These are phyloP conservation scores for Leptographium radiaticola DNA, from an alignment of 2,329 filamentous ascomycete species.

Conservation along the genomic window DNA sequence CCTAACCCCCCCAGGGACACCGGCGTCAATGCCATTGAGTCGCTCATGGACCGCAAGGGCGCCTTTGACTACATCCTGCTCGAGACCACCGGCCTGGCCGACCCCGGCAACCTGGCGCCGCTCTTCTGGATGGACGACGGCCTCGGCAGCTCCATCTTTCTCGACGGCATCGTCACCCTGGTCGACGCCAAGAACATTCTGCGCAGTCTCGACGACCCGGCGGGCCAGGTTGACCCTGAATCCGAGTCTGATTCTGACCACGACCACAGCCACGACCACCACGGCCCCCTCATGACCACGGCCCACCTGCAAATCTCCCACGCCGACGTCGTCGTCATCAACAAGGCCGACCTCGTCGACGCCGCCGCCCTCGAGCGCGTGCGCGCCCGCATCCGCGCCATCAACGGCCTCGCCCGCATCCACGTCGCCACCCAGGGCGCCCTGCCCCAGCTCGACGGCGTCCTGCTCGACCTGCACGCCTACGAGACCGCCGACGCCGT, in stretches of 20 bases:
- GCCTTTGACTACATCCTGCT: conserved; percentile 96
- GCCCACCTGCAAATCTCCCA: conserved; percentile 95
- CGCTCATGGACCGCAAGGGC: conserved; percentile 85
- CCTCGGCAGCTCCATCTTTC: conserved; percentile 85
- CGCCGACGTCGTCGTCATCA: conserved; percentile 87
- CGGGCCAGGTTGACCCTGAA: conserved; percentile 38
- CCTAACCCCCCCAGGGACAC: conserved; percentile 48
- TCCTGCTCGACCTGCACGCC: conserved; percentile 80
- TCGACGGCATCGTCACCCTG: conserved; percentile 91
- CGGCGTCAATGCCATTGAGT: conserved; percentile 89
- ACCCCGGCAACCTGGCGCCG: conserved; percentile 89
- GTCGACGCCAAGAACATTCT: conserved; percentile 92
- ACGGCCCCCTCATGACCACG: conserved; percentile 67
- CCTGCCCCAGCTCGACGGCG: conserved; percentile 71
- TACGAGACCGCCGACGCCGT: conserved; percentile 72
- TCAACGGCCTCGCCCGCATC: conserved; percentile 80
- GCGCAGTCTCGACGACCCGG: conserved; percentile 62
- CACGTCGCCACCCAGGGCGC: conserved; percentile 68
- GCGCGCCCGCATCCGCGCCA: conserved; percentile 58
- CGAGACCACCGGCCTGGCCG: conserved; percentile 88
- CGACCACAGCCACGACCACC: conserved; percentile 35
- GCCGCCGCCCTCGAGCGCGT: conserved; percentile 56
- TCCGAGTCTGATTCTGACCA: conserved; percentile 34
- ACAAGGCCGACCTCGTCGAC: conserved; percentile 80
- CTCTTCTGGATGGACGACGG: conserved; percentile 98